Conservation (phyloP, 192 early-diverging fungal species). For the Coemansia guatemalensis region DNA sequence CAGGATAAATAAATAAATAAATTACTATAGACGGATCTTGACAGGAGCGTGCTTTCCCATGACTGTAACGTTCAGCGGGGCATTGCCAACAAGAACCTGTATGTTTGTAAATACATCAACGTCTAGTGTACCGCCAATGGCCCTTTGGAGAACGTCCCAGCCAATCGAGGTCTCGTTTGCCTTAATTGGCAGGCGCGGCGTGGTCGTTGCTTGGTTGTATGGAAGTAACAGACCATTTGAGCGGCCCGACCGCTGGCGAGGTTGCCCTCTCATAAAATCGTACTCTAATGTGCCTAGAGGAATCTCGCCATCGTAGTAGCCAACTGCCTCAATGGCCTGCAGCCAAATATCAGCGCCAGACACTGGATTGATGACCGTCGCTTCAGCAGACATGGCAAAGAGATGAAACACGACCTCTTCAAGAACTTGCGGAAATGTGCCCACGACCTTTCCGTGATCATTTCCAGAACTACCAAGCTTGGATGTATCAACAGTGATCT, state of each 20-base stretch:
- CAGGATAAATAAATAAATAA: conserved; percentile 20
- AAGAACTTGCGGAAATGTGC: conserved; percentile 18
- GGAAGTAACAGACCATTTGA: conserved; percentile 33
- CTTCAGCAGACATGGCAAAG: conserved; percentile 38
- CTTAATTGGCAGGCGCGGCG: conserved; percentile 31
- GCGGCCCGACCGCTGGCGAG: neutral
- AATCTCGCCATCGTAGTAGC: conserved; percentile 31
- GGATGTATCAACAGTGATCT: conserved; percentile 20
- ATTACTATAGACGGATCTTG: conserved; percentile 28
- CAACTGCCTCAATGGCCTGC: conserved; percentile 35
- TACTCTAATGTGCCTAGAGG: conserved; percentile 37
- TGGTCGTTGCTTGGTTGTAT: conserved; percentile 22
- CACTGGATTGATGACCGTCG: conserved; percentile 44
- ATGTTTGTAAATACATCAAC: conserved; percentile 44
- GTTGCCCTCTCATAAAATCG: conserved; percentile 22
- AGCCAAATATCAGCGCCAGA: conserved; percentile 45
- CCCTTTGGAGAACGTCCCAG: conserved; percentile 42
- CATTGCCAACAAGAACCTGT: conserved; percentile 36
- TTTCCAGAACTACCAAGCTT: conserved; percentile 9
- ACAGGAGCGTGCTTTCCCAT: conserved; percentile 39
- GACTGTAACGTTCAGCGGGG: conserved; percentile 39
- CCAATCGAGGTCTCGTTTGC: conserved; percentile 50
- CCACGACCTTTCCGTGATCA: neutral
- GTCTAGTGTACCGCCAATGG: conserved; percentile 45
- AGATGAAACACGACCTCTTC: conserved; percentile 36